phyloP scores from a whole-genome alignment of 441 rosid genomes.

The Populus hybrid region DNA sequence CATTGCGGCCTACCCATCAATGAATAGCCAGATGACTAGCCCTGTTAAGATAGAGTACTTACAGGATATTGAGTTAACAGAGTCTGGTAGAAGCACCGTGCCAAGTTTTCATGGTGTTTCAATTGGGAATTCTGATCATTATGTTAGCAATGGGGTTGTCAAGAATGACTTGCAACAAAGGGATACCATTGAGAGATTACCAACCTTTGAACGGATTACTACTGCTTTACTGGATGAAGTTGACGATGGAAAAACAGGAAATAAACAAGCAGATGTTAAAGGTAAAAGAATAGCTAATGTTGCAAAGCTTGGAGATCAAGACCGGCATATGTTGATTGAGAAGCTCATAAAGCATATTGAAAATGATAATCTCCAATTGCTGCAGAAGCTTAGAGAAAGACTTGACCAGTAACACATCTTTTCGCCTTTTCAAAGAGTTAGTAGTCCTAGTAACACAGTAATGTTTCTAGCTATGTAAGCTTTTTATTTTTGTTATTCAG shows the following conservation, averaged over 20 bases:
- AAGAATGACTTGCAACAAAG: constrained; percentile 20
- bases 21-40: constrained; percentile 25
- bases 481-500: constrained; percentile 16
- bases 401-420: constrained; percentile 44
- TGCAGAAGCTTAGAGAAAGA: constrained; percentile 50
- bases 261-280: constrained; percentile 19
- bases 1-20: background rate
- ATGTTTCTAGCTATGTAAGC: background rate
- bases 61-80: constrained; percentile 29
- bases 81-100: constrained; percentile 32
- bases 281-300: constrained; percentile 41
- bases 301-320: constrained; percentile 45
- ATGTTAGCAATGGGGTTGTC: constrained; percentile 8
- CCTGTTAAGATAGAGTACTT: constrained; percentile 31
- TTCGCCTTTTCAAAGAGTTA: background rate
- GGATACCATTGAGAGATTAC: constrained; percentile 38
- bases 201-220: constrained; percentile 34
- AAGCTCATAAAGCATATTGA: constrained; percentile 59
- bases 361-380: constrained; percentile 45
- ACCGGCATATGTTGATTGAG: constrained; percentile 50
- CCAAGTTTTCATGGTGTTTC: constrained; percentile 30
- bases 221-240: constrained; percentile 35
- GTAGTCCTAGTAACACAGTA: background rate
- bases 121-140: constrained; percentile 13
- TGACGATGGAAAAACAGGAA: constrained; percentile 2